Evolutionary conservation across 176 grass and related monocot species (phyloP).

Genomic region (Phoenix dactylifera): DNA sequence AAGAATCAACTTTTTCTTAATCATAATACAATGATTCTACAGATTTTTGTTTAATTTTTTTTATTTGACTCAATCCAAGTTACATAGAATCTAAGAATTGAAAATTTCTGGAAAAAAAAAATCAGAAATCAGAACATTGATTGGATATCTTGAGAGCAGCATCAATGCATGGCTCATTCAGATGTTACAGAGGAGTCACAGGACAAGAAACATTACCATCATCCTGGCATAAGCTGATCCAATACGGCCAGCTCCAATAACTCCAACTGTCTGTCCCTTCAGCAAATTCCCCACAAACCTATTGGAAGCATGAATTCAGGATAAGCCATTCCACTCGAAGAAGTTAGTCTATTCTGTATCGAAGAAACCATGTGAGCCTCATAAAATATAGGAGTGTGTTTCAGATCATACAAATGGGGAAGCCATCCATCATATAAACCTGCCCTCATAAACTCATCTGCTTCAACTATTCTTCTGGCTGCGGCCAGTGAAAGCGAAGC

Average conservation of each 20-base stretch:
- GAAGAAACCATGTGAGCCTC: too few relatives aligned
- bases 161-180: background rate
- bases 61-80: too few relatives aligned
- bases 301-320: background rate
- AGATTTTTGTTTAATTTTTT: too few relatives aligned
- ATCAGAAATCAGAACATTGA: too few relatives aligned
- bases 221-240: slow-evolving; percentile 89
- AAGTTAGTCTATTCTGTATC: too few relatives aligned
- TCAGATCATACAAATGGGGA: slow-evolving; percentile 55
- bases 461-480: slow-evolving; percentile 67
- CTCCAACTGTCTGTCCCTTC: slow-evolving; percentile 86
- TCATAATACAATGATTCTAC: too few relatives aligned
- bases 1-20: too few relatives aligned
- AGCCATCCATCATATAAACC: slow-evolving; percentile 94
- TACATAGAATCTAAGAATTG: too few relatives aligned
- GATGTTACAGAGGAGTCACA: background rate
- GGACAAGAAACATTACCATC: slow-evolving; percentile 44
- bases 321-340: too few relatives aligned
- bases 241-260: slow-evolving; percentile 87
- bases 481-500: slow-evolving; percentile 62
- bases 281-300: slow-evolving; percentile 96
- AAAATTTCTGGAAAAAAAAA: too few relatives aligned
- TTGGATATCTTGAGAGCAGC: too few relatives aligned
- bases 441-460: slow-evolving; percentile 78
- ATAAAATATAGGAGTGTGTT: background rate